Evolutionary conservation across 2,329 filamentous ascomycete species (phyloP), one percentile per base, ranked within the genome.

Genomic region (Alternaria sp.): DNA sequence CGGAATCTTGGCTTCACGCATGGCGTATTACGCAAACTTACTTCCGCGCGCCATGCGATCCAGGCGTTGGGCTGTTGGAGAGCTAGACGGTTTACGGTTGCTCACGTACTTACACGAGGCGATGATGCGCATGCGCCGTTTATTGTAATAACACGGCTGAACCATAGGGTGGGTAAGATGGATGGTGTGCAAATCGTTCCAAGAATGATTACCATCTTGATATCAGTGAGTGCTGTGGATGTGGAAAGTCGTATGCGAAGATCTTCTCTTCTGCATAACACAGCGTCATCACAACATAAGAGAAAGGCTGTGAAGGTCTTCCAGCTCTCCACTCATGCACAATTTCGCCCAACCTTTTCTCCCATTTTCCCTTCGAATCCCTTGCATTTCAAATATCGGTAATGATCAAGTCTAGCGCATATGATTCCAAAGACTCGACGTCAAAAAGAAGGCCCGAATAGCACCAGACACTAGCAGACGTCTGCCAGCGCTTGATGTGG

Each of bases 1-100:
- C 52, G 41, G 32, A 26, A 14, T 51, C 34, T n/a, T 56, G 36
- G 44, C 24, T 42, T 56, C 26, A 32, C 44, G 24, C 36, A 42
- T 49, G 53, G 34, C 47, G 22, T 7, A 39, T 51, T 39, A 41
- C 57, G 57, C 57, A 59, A 51, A 44, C 44, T 26, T 49, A 46
- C 28, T 36, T 55, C 39, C 44, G 48, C 44, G 46, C 41, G 44
- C 43, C 47, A 56, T 46, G 14, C 18, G 34, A 30, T 44, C 30
- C 5, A 49, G 18, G 32, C 41, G 38, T 47, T 30, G n/a, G 30
- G 8, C 9, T 20, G 9, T n/a, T 46, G 11, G 24, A 12, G 28
- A 20, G 39, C 43, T 18, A 38, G 41, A 36, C 41, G 22, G 30
- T 24, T 24, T 54, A 12, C 22, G 30, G 36, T 9, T 54, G 51